Percentiles rank a stretch among this genome's conserved stretches.
phyloP scores from a whole-genome alignment of 177 flowering plant species.

The Tripterygium wilfordii region DNA sequence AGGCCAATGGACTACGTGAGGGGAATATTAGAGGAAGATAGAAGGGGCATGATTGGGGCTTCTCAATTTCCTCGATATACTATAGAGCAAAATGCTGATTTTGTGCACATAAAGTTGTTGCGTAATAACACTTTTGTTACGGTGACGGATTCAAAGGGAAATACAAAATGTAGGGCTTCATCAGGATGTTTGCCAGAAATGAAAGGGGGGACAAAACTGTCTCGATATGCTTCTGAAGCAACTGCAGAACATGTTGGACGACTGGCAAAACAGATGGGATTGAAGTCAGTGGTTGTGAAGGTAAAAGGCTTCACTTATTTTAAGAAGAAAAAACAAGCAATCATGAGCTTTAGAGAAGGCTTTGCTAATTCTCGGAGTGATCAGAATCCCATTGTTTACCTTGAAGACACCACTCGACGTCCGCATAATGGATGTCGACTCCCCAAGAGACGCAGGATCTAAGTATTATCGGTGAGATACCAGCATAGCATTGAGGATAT shows the following conservation, averaged over 20 bases:
- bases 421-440: conserved; percentile 71
- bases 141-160: conserved; percentile 61
- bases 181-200: conserved; percentile 34
- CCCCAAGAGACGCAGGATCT: conserved; percentile 41
- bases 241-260: conserved; percentile 61
- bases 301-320: conserved; percentile 58
- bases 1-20: conserved; percentile 27
- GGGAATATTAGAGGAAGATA: conserved; percentile 15
- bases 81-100: conserved; percentile 31
- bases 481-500: no score
- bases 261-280: conserved; percentile 29
- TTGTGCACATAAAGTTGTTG: conserved; percentile 52
- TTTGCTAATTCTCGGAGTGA: conserved; percentile 27
- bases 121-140: conserved; percentile 57
- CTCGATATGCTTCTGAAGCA: conserved; percentile 51
- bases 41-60: background rate
- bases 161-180: conserved; percentile 37
- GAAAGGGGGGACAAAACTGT: conserved; percentile 39
- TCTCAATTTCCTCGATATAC: conserved; percentile 2
- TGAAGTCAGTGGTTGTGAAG: conserved; percentile 56
- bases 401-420: conserved; percentile 59
- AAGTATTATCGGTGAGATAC: no score
- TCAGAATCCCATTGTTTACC: conserved; percentile 38
- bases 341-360: conserved; percentile 57
- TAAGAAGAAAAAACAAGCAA: conserved; percentile 55